Conservation (phyloP, 805 yeast genomes). For the Metschnikowia vanudenii region DNA sequence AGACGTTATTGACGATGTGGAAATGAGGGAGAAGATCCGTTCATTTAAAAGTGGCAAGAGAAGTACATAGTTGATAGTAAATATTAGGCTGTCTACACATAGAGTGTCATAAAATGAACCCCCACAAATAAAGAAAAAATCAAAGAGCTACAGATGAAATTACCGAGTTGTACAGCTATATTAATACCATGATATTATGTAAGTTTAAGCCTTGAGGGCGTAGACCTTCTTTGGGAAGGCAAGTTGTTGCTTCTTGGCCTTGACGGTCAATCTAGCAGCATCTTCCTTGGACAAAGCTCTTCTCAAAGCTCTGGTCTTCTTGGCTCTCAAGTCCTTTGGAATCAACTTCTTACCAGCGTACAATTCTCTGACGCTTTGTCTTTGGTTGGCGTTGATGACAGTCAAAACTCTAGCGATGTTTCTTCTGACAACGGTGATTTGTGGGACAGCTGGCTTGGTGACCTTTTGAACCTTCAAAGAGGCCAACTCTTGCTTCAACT, state of each 20-base stretch:
- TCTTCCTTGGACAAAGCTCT: constrained; percentile 89
- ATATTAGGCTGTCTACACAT: background rate
- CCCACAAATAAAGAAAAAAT: background rate
- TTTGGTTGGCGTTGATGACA: constrained; percentile 93
- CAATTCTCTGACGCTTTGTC: constrained; percentile 91
- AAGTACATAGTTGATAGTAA: background rate
- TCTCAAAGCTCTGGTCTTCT: constrained; percentile 99
- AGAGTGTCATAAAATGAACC: too few relatives aligned
- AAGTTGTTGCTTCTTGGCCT: constrained; percentile 85
- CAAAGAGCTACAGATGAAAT: background rate
- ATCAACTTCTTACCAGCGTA: constrained; percentile 92
- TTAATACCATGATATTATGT: constrained; percentile 22
- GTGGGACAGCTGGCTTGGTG: constrained; percentile 90
- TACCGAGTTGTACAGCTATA: constrained; percentile 22
- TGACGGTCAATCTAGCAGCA: constrained; percentile 76
- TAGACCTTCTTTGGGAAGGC: constrained; percentile 98
- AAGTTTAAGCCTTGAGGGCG: constrained; percentile 93
- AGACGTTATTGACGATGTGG: constrained; percentile 79
- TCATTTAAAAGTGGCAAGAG: constrained; percentile 50
- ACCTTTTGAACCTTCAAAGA: constrained; percentile 93
- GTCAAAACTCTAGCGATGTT: constrained; percentile 98
- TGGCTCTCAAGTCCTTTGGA: constrained; percentile 98
- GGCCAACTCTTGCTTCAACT: constrained; percentile 95
- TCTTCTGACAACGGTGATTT: constrained; percentile 96
- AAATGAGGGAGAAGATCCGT: constrained; percentile 57